Conservation (phyloP, 1,139 yeast genomes). For the Entelexis paramagnoliae region DNA sequence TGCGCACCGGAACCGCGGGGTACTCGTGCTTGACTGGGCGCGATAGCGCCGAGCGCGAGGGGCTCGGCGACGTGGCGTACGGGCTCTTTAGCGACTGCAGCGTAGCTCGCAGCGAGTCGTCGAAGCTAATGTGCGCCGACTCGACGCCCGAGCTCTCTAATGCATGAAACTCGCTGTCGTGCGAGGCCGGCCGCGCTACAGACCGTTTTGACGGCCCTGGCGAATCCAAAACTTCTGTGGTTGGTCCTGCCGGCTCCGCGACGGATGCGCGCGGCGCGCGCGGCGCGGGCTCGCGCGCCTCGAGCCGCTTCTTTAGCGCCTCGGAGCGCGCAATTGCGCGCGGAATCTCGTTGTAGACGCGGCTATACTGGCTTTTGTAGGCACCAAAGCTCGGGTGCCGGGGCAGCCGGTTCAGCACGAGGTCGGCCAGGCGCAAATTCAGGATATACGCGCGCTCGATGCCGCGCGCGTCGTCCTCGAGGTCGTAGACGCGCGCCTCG, state of each 20-base stretch:
- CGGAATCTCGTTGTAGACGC: constrained; percentile 19
- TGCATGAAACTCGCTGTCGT: background rate
- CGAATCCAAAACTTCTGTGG: too few species aligned
- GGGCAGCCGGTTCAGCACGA: constrained; percentile 39
- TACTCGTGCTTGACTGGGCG: background rate
- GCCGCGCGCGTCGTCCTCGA: constrained; percentile 30
- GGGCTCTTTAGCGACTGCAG: background rate
- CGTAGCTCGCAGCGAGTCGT: constrained; percentile 6
- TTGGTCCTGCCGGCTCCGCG: background rate
- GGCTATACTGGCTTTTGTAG: constrained; percentile 24
- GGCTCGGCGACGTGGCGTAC: background rate
- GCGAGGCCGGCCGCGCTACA: too few species aligned
- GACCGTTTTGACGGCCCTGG: background rate
- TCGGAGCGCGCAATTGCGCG: constrained; percentile 20
- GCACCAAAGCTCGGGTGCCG: constrained; percentile 37
- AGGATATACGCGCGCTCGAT: constrained; percentile 42
- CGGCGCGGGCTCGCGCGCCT: constrained; percentile 8
- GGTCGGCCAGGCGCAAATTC: constrained; percentile 41
- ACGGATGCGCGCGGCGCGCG: background rate
- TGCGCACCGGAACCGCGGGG: background rate
- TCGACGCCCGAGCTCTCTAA: background rate
- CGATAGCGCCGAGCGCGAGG: background rate
- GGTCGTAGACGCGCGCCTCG: constrained; percentile 39
- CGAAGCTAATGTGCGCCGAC: background rate
- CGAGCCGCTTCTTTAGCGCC: constrained; percentile 14